These are phyloP conservation scores for Aspergillus bridgeri DNA, from an alignment of 495 filamentous ascomycete species.

Conservation along the genomic window DNA sequence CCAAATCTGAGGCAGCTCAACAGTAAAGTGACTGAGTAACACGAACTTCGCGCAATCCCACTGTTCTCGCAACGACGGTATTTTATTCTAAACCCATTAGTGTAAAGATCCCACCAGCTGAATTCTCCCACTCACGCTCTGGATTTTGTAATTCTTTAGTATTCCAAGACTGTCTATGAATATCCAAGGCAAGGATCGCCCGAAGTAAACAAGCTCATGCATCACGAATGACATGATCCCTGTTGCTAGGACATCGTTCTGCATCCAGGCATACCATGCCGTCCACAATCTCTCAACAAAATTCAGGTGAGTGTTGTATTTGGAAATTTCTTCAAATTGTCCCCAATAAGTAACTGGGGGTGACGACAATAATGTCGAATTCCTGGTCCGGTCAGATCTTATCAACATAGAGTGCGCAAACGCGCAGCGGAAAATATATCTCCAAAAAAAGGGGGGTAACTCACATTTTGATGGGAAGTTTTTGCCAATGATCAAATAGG, in stretches of 20 bases:
- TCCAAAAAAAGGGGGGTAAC: background rate
- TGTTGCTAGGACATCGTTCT: conserved; percentile 92
- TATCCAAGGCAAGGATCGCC: conserved; percentile 87
- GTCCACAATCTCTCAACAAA: conserved; percentile 83
- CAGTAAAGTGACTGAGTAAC: conserved; percentile 89
- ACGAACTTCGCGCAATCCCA: conserved; percentile 92
- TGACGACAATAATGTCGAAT: conserved; percentile 51
- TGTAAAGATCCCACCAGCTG: background rate
- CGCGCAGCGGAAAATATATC: background rate
- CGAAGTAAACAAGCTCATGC: conserved; percentile 94
- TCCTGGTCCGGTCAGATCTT: conserved; percentile 37
- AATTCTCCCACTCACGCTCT: conserved; percentile 59
- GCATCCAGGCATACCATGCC: conserved; percentile 98
- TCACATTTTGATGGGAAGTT: conserved; percentile 7
- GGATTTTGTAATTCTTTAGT: conserved; percentile 92
- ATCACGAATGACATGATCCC: conserved; percentile 95
- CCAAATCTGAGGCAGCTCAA: conserved; percentile 98
- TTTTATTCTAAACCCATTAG: conserved; percentile 61
- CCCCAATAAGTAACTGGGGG: conserved; percentile 65
- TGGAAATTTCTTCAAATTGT: conserved; percentile 81
- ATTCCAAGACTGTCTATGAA: conserved; percentile 83
- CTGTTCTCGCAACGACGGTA: conserved; percentile 85
- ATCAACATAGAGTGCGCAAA: background rate
- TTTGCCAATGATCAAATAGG: background rate
- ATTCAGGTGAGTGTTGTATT: conserved; percentile 85